Conservation (phyloP, 306 rosid species). For the Citrullus colocynthis region DNA sequence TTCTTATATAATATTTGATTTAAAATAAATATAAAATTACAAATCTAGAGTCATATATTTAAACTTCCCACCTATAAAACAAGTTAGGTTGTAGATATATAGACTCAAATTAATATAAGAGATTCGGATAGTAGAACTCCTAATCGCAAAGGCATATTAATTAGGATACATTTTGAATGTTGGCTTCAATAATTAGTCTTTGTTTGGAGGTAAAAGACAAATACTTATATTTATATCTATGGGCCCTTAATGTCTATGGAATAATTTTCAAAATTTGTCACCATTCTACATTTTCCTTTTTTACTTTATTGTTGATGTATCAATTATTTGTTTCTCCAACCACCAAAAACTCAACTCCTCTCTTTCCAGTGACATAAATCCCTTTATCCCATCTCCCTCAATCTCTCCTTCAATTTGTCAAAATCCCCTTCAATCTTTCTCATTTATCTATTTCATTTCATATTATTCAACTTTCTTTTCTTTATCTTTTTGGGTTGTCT, state of each 20-base stretch:
- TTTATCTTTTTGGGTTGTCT: too few species aligned
- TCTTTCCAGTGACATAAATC: not conserved
- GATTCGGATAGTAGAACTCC: too few species aligned
- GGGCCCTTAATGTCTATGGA: not conserved
- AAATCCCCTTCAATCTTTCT: not conserved
- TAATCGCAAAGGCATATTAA: too few species aligned
- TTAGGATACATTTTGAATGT: too few species aligned
- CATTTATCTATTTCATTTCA: too few species aligned
- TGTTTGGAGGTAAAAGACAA: not conserved
- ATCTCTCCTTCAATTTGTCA: not conserved
- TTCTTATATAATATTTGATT: too few species aligned
- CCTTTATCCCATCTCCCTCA: not conserved
- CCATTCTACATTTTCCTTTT: not conserved
- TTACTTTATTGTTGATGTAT: not conserved
- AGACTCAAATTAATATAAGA: too few species aligned
- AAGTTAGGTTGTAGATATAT: too few species aligned
- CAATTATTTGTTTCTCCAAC: not conserved
- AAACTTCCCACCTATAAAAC: too few species aligned
- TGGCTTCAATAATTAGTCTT: not conserved
- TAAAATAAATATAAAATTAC: too few species aligned
- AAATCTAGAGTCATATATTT: too few species aligned
- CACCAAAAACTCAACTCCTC: not conserved
- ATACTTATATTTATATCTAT: not conserved
- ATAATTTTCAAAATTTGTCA: not conserved
- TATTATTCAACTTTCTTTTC: too few species aligned